Evolutionary conservation across 148 eudicot genomes (phyloP), one percentile per base, ranked within the genome.

Genomic region (Cornus suecica): DNA sequence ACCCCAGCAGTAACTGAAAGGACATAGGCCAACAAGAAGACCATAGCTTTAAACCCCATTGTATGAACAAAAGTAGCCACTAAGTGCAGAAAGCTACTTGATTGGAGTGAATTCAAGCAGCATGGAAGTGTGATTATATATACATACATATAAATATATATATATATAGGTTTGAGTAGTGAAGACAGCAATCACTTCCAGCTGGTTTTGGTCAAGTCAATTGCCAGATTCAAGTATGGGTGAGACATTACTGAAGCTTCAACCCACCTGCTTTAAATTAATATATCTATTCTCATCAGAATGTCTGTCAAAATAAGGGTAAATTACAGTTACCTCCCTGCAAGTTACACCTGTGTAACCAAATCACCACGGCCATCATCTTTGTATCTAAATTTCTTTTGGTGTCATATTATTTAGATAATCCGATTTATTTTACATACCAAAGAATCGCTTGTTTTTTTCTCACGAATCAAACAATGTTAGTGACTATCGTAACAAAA

Each of bases 21-120:
- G 27, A 76, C 68, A 14, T 73, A 76, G 13, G 73, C 66, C 56
- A 76, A 63, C 20, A 76, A 31, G 30, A 77, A 48, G 30, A 77
- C 48, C 67, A 69, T 23, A 61, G 58, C 68, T 69, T 77, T 77
- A 20, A 64, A 60, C 37, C 73, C 72, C 78, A 76, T 76, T 52
- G 29, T 61, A 26, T 23, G 67, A 34, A 28, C 26, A 10, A 74
- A 25, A 62, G 52, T 37, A 37, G 37, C 52, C 22, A 10, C 10
- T 4, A 71, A n/a, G 4, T 11, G 34, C 65, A 24, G 29, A 68
- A 45, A 20, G 54, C 18, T 68, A 2, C 34, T 10, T 32, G 7
- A 32, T 45, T 31, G 27, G 75, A n/a, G 75, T 27, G 31, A 27
- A 5, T 32, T 10, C 26, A 58, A 23, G 48, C 29, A 31, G 51